These are phyloP conservation scores for Hypsizygus ulmarius DNA, from an alignment of 1,284 basidiomycete species.

Conservation along the genomic window DNA sequence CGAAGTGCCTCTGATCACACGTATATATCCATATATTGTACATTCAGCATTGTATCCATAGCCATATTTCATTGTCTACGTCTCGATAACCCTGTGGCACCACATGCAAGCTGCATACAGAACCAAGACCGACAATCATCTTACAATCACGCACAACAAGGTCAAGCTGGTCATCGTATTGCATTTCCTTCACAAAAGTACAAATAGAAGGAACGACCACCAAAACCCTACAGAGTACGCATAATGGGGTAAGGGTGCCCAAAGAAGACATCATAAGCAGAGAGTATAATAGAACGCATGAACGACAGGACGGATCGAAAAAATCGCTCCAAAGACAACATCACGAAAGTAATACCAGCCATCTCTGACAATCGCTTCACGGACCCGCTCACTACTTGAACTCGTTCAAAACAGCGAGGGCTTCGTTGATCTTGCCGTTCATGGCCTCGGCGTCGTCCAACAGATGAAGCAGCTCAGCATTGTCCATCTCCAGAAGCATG, in stretches of 20 bases:
- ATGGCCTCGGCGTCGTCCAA: constrained; percentile 81
- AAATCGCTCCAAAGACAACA: constrained; percentile 23
- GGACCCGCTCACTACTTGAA: constrained; percentile 57
- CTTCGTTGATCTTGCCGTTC: constrained; percentile 87
- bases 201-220: constrained; percentile 57
- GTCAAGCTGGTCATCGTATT: constrained; percentile 37
- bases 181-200: constrained; percentile 56
- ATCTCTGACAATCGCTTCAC: constrained; percentile 16
- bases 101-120: too few relatives aligned
- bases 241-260: constrained; percentile 24
- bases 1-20: constrained; percentile 34
- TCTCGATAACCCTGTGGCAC: too few relatives aligned
- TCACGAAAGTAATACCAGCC: constrained; percentile 10
- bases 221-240: constrained; percentile 41
- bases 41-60: constrained; percentile 14
- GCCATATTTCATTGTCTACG: neutral
- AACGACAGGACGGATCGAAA: constrained; percentile 39
- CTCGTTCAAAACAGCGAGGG: constrained; percentile 77
- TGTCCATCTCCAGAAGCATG: constrained; percentile 98
- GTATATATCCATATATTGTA: constrained; percentile 5
- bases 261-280: constrained; percentile 7
- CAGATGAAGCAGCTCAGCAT: constrained; percentile 83
- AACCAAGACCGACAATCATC: too few relatives aligned
- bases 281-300: constrained; percentile 21
- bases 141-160: neutral